phyloP scores from a whole-genome alignment of 768 basidiomycete species.

The Serpula lacrymans region DNA sequence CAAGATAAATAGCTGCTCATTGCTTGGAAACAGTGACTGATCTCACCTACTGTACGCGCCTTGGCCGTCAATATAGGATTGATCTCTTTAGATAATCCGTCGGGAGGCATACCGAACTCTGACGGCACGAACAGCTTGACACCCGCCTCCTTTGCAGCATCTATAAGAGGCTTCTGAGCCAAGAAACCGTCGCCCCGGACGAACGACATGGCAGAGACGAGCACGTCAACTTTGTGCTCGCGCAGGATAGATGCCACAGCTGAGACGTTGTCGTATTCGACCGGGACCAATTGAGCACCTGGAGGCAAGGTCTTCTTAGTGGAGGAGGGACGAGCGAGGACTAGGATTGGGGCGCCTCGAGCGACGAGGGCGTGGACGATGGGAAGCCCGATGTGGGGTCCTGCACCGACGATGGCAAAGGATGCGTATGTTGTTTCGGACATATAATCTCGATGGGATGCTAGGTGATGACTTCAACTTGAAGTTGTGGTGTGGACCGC shows the following conservation, averaged over 20 bases:
- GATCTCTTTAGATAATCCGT: too few species aligned
- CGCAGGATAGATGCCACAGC: conserved; percentile 1
- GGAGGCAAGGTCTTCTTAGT: conserved; percentile 7
- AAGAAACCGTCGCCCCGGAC: not conserved
- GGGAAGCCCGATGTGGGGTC: conserved; percentile 13
- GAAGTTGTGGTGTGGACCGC: too few species aligned
- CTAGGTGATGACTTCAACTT: too few species aligned
- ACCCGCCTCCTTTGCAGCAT: conserved; percentile 19
- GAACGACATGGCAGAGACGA: conserved; percentile 2
- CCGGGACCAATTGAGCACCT: conserved; percentile 6
- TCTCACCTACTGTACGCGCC: too few species aligned
- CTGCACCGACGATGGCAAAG: conserved; percentile 20
- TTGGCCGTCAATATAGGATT: too few species aligned
- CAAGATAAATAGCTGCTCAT: too few species aligned
- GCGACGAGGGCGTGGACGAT: conserved; percentile 11
- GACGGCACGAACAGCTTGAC: conserved; percentile 29
- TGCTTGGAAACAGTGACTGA: too few species aligned
- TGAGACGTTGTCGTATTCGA: conserved; percentile 8
- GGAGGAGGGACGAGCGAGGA: conserved; percentile 13
- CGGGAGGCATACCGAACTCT: conserved; percentile 22
- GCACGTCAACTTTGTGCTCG: conserved; percentile 5
- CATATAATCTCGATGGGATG: too few species aligned
- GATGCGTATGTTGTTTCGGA: conserved; percentile 6
- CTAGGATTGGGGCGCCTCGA: conserved; percentile 6
- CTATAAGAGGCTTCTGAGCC: conserved; percentile 13